Percentiles rank a stretch among this genome's conserved stretches.
Conservation (phyloP, 192 early-diverging fungal genomes). For the Entomortierella beljakovae region DNA sequence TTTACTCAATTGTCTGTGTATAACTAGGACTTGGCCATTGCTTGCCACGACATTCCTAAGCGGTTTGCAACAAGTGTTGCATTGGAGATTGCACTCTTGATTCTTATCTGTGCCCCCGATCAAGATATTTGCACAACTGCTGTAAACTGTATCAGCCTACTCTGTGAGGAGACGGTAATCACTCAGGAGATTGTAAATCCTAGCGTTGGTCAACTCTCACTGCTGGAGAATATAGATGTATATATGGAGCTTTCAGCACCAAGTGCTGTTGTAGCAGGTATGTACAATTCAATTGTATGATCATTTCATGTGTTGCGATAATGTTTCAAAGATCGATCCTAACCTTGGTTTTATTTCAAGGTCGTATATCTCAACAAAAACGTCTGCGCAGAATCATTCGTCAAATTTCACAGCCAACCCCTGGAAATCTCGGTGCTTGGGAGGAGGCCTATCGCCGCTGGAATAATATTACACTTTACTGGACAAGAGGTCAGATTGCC, state of each 20-base stretch:
- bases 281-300: no score
- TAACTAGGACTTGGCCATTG: constrained; percentile 58
- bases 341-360: constrained; percentile 18
- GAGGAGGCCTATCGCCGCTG: constrained; percentile 84
- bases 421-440: constrained; percentile 84
- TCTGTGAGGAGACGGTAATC: constrained; percentile 79
- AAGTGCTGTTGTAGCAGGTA: constrained; percentile 62
- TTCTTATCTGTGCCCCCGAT: constrained; percentile 81
- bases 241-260: constrained; percentile 74
- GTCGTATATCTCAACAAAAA: constrained; percentile 83
- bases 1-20: background rate
- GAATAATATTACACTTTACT: constrained; percentile 69
- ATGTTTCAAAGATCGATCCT: no score
- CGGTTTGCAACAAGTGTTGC: constrained; percentile 75
- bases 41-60: constrained; percentile 71
- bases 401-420: constrained; percentile 71
- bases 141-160: constrained; percentile 72
- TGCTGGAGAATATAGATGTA: constrained; percentile 76
- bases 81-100: constrained; percentile 80
- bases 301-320: no score
- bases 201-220: constrained; percentile 59
- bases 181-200: constrained; percentile 68
- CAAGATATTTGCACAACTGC: constrained; percentile 71
- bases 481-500: constrained; percentile 51
- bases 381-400: constrained; percentile 77